phyloP scores from a whole-genome alignment of 2,329 filamentous ascomycete species.

The Aspergillus sergii region DNA sequence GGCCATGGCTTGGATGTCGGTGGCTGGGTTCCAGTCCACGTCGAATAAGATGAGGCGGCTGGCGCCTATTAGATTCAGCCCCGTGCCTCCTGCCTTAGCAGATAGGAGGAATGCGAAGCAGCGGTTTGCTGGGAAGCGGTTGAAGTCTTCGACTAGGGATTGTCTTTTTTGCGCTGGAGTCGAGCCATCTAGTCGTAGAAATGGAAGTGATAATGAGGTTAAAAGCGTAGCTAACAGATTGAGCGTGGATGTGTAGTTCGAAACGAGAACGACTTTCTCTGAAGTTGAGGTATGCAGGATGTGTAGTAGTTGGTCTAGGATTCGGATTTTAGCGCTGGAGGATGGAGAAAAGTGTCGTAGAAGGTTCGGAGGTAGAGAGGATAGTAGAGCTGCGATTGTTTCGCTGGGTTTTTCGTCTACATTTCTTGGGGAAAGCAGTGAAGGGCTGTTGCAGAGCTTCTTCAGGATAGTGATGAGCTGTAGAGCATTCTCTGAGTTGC shows the following conservation, averaged over 20 bases:
- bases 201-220: conserved; percentile 61
- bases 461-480: conserved; percentile 73
- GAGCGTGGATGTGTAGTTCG: conserved; percentile 73
- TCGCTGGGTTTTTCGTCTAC: conserved; percentile 52
- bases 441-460: conserved; percentile 73
- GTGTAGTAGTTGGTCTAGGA: conserved; percentile 67
- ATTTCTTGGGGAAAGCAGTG: conserved; percentile 58
- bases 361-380: conserved; percentile 58
- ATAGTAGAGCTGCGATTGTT: conserved; percentile 51
- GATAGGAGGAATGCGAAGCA: conserved; percentile 72
- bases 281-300: conserved; percentile 61
- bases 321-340: conserved; percentile 66
- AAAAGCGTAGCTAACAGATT: conserved; percentile 67
- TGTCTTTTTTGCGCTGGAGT: conserved; percentile 67
- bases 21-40: conserved; percentile 75
- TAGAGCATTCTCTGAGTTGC: conserved; percentile 63
- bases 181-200: conserved; percentile 69
- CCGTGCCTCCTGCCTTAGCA: conserved; percentile 70
- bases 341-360: conserved; percentile 57
- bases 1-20: conserved; percentile 74
- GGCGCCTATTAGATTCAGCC: conserved; percentile 71
- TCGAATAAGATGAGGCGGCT: conserved; percentile 72
- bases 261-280: conserved; percentile 75
- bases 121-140: conserved; percentile 57
- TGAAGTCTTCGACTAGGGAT: conserved; percentile 70